Percentiles rank a stretch among this genome's conserved stretches.
Conservation (phyloP, 2,329 filamentous ascomycete species). For the Leptographium flavum region DNA sequence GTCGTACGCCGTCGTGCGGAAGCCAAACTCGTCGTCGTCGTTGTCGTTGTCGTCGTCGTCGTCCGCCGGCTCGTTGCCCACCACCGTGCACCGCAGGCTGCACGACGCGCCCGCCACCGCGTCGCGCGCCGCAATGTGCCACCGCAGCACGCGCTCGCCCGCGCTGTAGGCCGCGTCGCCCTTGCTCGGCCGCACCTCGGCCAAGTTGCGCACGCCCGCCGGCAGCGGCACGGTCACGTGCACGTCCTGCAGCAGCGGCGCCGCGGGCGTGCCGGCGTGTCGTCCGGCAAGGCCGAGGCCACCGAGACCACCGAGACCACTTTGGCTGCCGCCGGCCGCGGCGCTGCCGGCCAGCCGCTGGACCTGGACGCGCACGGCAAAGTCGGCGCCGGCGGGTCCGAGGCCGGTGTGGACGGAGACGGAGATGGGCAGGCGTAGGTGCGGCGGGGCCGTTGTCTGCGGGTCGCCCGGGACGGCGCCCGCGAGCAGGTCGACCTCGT, state of each 20-base stretch:
- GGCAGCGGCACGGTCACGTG: slow-evolving; percentile 68
- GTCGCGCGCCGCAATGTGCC: slow-evolving; percentile 70
- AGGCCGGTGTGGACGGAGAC: slow-evolving; percentile 72
- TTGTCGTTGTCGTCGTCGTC: slow-evolving; percentile 27
- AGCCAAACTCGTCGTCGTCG: slow-evolving; percentile 37
- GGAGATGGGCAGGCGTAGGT: slow-evolving; percentile 66
- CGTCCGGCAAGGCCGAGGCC: slow-evolving; percentile 24
- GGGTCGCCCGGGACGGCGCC: slow-evolving; percentile 26
- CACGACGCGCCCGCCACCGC: slow-evolving; percentile 50
- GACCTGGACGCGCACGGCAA: slow-evolving; percentile 69
- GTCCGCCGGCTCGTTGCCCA: slow-evolving; percentile 43
- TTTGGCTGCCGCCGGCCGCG: slow-evolving; percentile 14
- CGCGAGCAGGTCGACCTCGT: slow-evolving; percentile 83
- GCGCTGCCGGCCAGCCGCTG: slow-evolving; percentile 42
- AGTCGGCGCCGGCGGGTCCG: slow-evolving; percentile 63
- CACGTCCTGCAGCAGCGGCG: slow-evolving; percentile 60
- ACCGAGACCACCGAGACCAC: slow-evolving; percentile 15
- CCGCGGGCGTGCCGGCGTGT: slow-evolving; percentile 38
- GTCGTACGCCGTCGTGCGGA: slow-evolving; percentile 37
- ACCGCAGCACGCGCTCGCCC: slow-evolving; percentile 60
- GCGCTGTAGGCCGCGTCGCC: slow-evolving; percentile 76
- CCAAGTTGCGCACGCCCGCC: slow-evolving; percentile 63
- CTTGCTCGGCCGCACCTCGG: slow-evolving; percentile 64
- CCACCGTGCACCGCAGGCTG: slow-evolving; percentile 63
- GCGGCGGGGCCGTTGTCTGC: slow-evolving; percentile 39